A percentile compares a stretch with the other conserved stretches of the same genome.
Evolutionary conservation across 78 protist species (phyloP).

Genomic region (Speleostelium caveatum): DNA sequence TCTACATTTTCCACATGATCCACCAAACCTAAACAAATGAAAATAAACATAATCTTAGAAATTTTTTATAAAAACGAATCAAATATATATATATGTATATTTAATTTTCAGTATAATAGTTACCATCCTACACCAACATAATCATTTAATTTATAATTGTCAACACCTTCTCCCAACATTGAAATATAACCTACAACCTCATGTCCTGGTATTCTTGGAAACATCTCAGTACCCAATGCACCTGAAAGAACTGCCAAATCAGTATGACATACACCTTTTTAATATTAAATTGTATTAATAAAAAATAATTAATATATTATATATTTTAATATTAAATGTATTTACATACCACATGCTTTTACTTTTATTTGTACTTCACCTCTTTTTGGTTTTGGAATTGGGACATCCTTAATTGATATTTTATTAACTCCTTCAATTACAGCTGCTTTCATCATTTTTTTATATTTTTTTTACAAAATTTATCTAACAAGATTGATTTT

Average conservation of each 20-base stretch:
- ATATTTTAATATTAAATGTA: no score
- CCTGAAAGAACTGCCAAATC: neutral
- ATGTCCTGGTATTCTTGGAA: constrained; percentile 61
- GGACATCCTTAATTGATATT: neutral
- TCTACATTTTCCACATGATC: no score
- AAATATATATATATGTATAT: no score
- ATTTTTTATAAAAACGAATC: no score
- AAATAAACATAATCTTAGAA: no score
- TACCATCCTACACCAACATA: constrained; percentile 79
- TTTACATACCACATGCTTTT: constrained; percentile 80
- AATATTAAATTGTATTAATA: no score
- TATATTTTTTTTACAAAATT: no score
- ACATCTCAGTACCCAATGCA: neutral
- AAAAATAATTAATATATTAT: no score
- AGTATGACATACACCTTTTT: no score
- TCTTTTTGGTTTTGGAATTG: constrained; percentile 51
- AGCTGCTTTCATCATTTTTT: constrained; percentile 18
- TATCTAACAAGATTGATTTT: no score
- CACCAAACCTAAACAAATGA: no score
- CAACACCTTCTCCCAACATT: constrained; percentile 49
- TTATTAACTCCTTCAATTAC: neutral
- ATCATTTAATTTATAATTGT: constrained; percentile 24
- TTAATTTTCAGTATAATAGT: no score
- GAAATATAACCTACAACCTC: constrained; percentile 76
- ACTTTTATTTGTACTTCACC: constrained; percentile 71